phyloP scores from a whole-genome alignment of 2,329 filamentous ascomycete genomes.

The Aspergillus viridinutans region DNA sequence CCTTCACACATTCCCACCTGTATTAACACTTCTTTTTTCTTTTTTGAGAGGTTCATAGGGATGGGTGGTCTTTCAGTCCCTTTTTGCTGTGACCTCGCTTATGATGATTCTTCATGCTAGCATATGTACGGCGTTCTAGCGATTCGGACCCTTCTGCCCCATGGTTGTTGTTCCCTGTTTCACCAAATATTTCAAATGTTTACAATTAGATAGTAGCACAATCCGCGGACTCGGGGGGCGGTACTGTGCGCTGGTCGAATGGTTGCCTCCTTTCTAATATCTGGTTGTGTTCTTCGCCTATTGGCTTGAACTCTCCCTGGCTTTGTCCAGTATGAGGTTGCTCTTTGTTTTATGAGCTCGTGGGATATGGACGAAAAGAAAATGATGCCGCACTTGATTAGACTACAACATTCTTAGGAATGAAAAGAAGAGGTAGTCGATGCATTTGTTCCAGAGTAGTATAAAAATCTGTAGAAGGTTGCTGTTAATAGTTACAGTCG shows the following conservation, averaged over 20 bases:
- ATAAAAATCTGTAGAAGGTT: too few relatives aligned
- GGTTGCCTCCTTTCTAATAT: slow-evolving; percentile 36
- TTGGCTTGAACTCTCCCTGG: slow-evolving; percentile 7
- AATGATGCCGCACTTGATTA: neutral
- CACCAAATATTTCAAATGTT: slow-evolving; percentile 19
- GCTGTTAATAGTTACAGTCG: too few relatives aligned
- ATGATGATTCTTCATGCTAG: slow-evolving; percentile 39
- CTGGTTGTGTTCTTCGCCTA: slow-evolving; percentile 18
- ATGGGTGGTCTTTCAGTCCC: slow-evolving; percentile 12
- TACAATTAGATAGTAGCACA: slow-evolving; percentile 40
- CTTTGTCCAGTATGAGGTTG: neutral
- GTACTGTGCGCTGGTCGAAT: slow-evolving; percentile 42
- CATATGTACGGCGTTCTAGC: slow-evolving; percentile 45
- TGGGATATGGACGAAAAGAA: neutral
- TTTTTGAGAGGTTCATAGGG: slow-evolving; percentile 12
- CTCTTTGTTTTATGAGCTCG: neutral
- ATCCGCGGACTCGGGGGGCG: slow-evolving; percentile 34
- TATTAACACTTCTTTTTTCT: slow-evolving; percentile 26
- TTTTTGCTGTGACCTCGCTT: slow-evolving; percentile 15
- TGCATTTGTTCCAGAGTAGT: too few relatives aligned
- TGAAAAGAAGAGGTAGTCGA: slow-evolving; percentile 5
- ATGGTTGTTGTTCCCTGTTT: slow-evolving; percentile 7
- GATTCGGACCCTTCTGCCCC: slow-evolving; percentile 25
- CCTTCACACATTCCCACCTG: slow-evolving; percentile 18
- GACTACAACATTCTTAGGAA: slow-evolving; percentile 1